phyloP scores from a whole-genome alignment of 2,329 filamentous ascomycete species.

The Chaetomiaceae sp. region DNA sequence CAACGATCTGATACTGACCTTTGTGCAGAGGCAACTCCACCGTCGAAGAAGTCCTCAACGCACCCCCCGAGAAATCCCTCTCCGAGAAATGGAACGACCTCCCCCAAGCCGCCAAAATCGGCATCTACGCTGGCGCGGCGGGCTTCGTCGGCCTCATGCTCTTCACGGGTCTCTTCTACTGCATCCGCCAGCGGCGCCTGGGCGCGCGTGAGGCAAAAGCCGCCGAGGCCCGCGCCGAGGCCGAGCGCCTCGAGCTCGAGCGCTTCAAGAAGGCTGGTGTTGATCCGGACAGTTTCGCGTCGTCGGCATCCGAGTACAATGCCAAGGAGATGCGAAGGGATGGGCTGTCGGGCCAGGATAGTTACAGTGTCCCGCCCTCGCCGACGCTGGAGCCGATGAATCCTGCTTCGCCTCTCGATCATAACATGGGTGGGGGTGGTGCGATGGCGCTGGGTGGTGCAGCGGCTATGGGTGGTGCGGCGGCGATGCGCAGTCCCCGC shows the following conservation, averaged over 20 bases:
- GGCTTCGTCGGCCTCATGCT: constrained; percentile 42
- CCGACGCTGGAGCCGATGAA: constrained; percentile 14
- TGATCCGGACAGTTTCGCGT: constrained; percentile 44
- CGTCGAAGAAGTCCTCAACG: constrained; percentile 42
- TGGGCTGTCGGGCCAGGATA: constrained; percentile 27
- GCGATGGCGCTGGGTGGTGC: constrained; percentile 20
- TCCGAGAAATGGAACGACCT: constrained; percentile 53
- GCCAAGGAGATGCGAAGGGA: constrained; percentile 32
- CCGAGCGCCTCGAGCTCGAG: constrained; percentile 50
- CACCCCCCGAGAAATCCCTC: constrained; percentile 37
- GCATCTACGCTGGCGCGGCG: constrained; percentile 48
- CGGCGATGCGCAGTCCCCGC: constrained; percentile 24
- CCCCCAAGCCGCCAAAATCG: constrained; percentile 46
- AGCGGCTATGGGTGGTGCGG: constrained; percentile 19
- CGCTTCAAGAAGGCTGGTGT: constrained; percentile 45
- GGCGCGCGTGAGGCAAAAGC: constrained; percentile 49
- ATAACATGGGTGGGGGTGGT: too few relatives aligned
- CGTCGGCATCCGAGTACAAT: constrained; percentile 36
- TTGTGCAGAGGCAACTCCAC: constrained; percentile 53
- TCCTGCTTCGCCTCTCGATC: constrained; percentile 27
- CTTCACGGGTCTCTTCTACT: constrained; percentile 46
- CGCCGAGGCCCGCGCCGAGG: constrained; percentile 41
- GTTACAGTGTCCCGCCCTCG: constrained; percentile 32
- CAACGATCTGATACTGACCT: neutral
- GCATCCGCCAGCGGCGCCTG: constrained; percentile 49